Evolutionary conservation across 345 rosid genomes (phyloP), one percentile per base, ranked within the genome.

Genomic region (Linum usitatissimum): DNA sequence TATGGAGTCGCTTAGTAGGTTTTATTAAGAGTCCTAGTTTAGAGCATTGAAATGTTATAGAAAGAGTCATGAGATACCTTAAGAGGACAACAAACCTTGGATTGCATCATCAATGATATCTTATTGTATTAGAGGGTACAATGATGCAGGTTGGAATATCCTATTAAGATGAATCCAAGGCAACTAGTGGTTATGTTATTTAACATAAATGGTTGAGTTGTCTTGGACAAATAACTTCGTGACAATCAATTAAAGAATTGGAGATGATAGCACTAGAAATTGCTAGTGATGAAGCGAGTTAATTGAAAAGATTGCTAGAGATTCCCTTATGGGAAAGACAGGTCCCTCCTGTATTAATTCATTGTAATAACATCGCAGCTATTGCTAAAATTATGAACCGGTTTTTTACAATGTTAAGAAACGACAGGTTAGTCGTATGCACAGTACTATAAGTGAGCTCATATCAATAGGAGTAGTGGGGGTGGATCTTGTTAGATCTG

Each of bases 81-180:
- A 28, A 34, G 18, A 4, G 45, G 17, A 53, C 48, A 30, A n/a
- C 18, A 3, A 10, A 64, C 15, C 15, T 34, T 55, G 20, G 0
- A 6, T 0, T 63, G 12, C 30, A 34, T 15, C 34, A 65, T 9
- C 17, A 8, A 18, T 4, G 39, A 3, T 55, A 6, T 19, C 68
- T 21, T 17, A 4, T 3, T 13, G 39, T 57, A 23, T 13, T 65
- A 4, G 60, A 64, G 67, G 53, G 9, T 55, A 34, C 8, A 34
- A n/a, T 18, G 67, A 54, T 64, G 18, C 34, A 0, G 23, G 55
- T 55, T 64, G 53, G 67, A 64, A 42, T 9, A 42, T 36, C 9
- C 2, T 42, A 42, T 18, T 17, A 36, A 36, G 18, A 12, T 1
- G 36, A 64, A 9, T 30, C 67, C 1, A 55, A 54, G 17, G 55